Conservation (phyloP, 2,329 filamentous ascomycete species). For the Pseudogymnoascus sp. region DNA sequence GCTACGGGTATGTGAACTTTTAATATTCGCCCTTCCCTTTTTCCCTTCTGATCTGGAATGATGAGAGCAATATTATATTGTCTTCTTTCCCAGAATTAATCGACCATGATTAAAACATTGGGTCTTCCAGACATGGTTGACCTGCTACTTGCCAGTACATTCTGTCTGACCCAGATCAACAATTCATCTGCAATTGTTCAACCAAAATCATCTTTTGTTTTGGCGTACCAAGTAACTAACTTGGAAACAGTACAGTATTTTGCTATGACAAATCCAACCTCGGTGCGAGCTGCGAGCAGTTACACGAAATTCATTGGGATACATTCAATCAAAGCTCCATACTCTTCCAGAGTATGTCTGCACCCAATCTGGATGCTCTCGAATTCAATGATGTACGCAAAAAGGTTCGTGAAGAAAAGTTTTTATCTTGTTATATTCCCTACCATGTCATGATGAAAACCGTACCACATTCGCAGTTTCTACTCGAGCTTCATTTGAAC, state of each 20-base stretch:
- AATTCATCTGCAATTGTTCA: slow-evolving; percentile 18
- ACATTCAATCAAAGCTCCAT: background rate
- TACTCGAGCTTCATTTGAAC: slow-evolving; percentile 66
- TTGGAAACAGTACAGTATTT: slow-evolving; percentile 1
- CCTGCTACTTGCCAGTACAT: slow-evolving; percentile 91
- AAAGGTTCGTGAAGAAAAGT: slow-evolving; percentile 14
- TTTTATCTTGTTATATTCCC: slow-evolving; percentile 7
- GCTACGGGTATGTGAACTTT: background rate
- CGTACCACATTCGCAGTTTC: slow-evolving; percentile 82
- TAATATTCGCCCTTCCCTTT: slow-evolving; percentile 7
- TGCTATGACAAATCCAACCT: background rate
- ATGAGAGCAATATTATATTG: slow-evolving; percentile 62
- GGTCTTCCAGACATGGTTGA: slow-evolving; percentile 49
- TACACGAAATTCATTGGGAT: background rate
- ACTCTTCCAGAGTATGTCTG: background rate
- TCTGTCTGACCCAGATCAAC: slow-evolving; percentile 57
- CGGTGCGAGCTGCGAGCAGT: background rate
- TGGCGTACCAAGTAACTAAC: background rate
- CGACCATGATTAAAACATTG: slow-evolving; percentile 77
- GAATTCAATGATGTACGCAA: slow-evolving; percentile 9
- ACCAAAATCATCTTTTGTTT: background rate
- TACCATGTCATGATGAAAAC: slow-evolving; percentile 59
- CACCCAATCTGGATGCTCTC: background rate
- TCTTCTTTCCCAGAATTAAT: slow-evolving; percentile 88
- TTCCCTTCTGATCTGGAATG: slow-evolving; percentile 39